Base-by-base conservation (phyloP, 352 stramenopile genomes). In the Phytophthora tentaculata region DNA sequence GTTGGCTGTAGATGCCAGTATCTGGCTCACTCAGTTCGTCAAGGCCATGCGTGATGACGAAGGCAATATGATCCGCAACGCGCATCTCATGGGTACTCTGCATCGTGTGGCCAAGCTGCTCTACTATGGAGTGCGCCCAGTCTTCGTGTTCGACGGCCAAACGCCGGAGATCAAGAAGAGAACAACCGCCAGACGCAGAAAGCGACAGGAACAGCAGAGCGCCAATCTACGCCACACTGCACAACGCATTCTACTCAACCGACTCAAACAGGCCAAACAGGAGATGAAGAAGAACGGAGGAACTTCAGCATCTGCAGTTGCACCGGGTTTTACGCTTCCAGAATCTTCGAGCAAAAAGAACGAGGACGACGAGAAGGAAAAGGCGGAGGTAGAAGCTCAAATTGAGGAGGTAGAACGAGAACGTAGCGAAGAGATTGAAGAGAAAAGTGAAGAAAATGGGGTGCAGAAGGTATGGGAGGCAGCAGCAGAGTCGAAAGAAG, bases 11-110 rank as follows among this genome's bases (percentile, higher is more conserved):
- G 98, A 99, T 78, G 97, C 97, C 12, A 99, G 92, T 71, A 99
- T 99, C 76, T 99, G 98, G 98, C 81, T 99, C 58, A 99, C 95
- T 23, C 97, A 99, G 82, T 99, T 99, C 71, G 87, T 99, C 69
- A 99, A 99, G 77, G 97, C 97, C 39, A 99, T 99, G 90, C 90
- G 97, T 44, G 95, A 99, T 54, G 86, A 94, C 53, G 95, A 99
- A 44, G 95, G 97, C 53, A 89, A 94, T 39, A 97, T 99, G 73
- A 95, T 98, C 61, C 86, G 84, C 65, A 98, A 97, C 79, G 93
- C 96, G 48, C 93, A 99, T 86, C 71, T 99, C 61, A 86, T 98
- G 68, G 92, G 95, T 74, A 97, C 87, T 64, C 84, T 99, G 50
- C 89, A 97, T 54, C 87, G 95, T n/a, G 90, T 98, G n/a, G 83